Evolutionary conservation across 495 filamentous ascomycete species (phyloP).

Genomic region (Penicillium antarcticum): DNA sequence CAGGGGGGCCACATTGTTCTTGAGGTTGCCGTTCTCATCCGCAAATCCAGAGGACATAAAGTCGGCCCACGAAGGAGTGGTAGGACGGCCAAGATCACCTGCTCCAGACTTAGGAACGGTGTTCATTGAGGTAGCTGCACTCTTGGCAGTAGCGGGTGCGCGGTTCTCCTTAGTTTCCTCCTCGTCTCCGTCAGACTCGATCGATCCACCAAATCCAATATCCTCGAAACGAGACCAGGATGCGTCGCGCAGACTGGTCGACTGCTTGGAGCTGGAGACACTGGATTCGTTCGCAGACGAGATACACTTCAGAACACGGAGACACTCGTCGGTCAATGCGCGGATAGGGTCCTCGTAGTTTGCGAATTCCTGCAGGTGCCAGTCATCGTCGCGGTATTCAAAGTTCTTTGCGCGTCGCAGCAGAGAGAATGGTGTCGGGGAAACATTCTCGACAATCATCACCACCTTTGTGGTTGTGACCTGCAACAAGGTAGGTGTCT

Average conservation of each 20-base stretch:
- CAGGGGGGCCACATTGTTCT: constrained; percentile 51
- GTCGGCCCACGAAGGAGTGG: constrained; percentile 96
- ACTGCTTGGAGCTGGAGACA: constrained; percentile 61
- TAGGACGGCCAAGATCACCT: constrained; percentile 73
- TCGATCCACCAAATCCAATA: constrained; percentile 77
- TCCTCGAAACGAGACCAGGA: constrained; percentile 98
- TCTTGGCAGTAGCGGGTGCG: constrained; percentile 28
- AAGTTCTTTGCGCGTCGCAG: constrained; percentile 91
- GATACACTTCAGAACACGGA: constrained; percentile 82
- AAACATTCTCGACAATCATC: constrained; percentile 95
- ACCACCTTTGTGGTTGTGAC: constrained; percentile 81
- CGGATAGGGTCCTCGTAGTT: constrained; percentile 85
- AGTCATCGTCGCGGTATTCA: constrained; percentile 86
- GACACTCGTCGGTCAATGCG: constrained; percentile 89
- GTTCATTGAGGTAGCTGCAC: constrained; percentile 39
- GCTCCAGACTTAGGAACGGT: constrained; percentile 59
- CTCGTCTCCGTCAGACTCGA: constrained; percentile 64
- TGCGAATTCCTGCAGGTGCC: constrained; percentile 75
- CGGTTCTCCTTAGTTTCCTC: constrained; percentile 54
- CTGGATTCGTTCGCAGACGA: constrained; percentile 83
- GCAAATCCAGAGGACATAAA: constrained; percentile 92
- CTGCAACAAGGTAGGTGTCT: constrained; percentile 72
- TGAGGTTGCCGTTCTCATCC: constrained; percentile 57
- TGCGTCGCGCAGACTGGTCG: constrained; percentile 72
- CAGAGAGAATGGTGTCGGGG: constrained; percentile 89